phyloP scores from a whole-genome alignment of 169 alveolate genomes.

The Blepharisma undulans region DNA sequence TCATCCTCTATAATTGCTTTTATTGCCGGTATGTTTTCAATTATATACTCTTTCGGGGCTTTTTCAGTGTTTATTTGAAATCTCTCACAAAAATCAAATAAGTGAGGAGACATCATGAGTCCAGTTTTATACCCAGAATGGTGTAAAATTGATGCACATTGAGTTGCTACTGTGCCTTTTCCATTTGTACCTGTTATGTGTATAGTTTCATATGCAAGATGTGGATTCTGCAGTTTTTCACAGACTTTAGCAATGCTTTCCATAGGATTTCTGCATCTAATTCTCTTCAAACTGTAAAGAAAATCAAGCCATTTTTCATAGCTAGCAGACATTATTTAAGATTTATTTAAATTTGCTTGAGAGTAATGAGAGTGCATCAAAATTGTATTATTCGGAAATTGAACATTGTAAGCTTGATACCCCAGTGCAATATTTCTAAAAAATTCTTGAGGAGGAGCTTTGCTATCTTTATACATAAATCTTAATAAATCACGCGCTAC shows the following conservation, averaged over 20 bases:
- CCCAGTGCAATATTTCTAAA: not conserved
- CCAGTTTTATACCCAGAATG: slow-evolving; percentile 83
- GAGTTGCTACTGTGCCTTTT: slow-evolving; percentile 87
- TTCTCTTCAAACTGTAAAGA: no score
- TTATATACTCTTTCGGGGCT: slow-evolving; percentile 66
- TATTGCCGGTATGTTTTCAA: no score
- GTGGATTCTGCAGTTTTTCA: slow-evolving; percentile 69
- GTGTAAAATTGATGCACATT: slow-evolving; percentile 68
- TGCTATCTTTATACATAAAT: not conserved
- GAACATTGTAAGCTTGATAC: no score
- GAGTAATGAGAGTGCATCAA: no score
- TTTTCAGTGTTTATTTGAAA: slow-evolving; percentile 66
- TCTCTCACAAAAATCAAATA: slow-evolving; percentile 86
- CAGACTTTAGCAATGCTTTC: not conserved
- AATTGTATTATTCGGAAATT: no score
- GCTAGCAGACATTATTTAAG: no score
- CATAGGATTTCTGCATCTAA: no score
- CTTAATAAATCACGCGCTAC: not conserved
- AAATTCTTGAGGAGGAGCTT: not conserved
- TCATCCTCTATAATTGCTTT: no score
- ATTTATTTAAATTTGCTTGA: no score
- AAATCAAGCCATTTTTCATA: no score
- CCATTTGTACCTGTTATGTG: slow-evolving; percentile 94
- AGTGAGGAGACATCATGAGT: slow-evolving; percentile 90
- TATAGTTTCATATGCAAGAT: slow-evolving; percentile 63